Base-by-base conservation (phyloP, 2,329 filamentous ascomycete species). In the Xylogone sp. region DNA sequence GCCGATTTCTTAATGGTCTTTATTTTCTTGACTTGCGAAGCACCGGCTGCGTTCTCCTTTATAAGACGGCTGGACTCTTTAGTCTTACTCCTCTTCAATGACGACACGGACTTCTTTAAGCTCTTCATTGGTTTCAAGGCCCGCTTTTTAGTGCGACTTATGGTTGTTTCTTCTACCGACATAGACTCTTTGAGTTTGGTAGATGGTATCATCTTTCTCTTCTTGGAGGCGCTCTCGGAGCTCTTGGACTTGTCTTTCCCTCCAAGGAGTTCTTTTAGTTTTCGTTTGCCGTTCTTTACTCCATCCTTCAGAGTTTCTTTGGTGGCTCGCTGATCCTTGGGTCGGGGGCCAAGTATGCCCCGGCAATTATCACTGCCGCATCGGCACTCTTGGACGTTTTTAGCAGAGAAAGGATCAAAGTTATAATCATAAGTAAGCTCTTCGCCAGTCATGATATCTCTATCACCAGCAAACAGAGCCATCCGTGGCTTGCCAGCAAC, bases 381-480 rank as follows among this genome's bases (percentile, higher is more conserved):
- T 22, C 85, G 75, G 66, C 83, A 86, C 64, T 76, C 79, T 66
- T 86, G 83, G 45, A 86, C 82, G 64, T 86, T 86, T 71, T 86
- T 86, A 62, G 79, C 75, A 9, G 82, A 86, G 66, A 86, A 86
- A 2, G 83, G 83, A 63, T 86, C 83, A 63, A 86, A 86, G 66
- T 86, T 86, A 74, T 86, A 86, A 75, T 99, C 94, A 68, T 99
- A 99, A 0, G 92, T 97, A 55, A 99, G 76, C 71, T 99, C 94
- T 57, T 97, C 91, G 21, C 94, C 94, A 10, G 92, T 96, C 84
- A 88, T 88, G 66, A 99, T 93, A 13, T 90, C 90, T 45, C 79
- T 77, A 61, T 95, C 88, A 27, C 93, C 93, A 12, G 94, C 94
- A 67, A 99, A 99, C 1, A 99, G 81, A 16, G 92, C 94, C 90